These are phyloP conservation scores for Seminavis robusta DNA, from an alignment of 108 stramenopile genomes.

Conservation along the genomic window DNA sequence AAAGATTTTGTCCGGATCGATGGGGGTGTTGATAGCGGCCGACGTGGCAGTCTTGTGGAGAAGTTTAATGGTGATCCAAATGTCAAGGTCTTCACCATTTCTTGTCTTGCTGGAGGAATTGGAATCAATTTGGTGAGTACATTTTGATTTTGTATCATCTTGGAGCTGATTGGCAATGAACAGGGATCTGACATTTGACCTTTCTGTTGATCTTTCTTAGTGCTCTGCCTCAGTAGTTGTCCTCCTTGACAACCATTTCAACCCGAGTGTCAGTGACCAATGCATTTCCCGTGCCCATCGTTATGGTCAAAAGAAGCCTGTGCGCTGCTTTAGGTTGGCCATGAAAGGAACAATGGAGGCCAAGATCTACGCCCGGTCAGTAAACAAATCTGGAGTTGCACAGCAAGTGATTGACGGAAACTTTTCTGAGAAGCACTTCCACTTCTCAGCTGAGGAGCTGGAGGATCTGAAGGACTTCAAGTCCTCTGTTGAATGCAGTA, in stretches of 20 bases:
- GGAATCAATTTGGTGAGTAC: constrained; percentile 29
- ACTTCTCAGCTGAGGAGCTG: constrained; percentile 51
- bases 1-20: constrained; percentile 73
- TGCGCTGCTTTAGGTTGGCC: constrained; percentile 64
- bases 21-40: constrained; percentile 43
- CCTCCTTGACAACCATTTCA: constrained; percentile 62
- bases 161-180: no score
- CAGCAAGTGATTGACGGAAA: constrained; percentile 60
- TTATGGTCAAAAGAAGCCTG: constrained; percentile 64
- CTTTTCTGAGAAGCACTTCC: constrained; percentile 41
- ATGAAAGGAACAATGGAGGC: constrained; percentile 77
- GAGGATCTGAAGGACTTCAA: constrained; percentile 32
- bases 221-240: constrained; percentile 45
- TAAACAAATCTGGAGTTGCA: constrained; percentile 59
- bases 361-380: constrained; percentile 68
- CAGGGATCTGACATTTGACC: no score
- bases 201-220: no score
- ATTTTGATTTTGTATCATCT: no score
- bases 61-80: constrained; percentile 16
- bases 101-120: constrained; percentile 21
- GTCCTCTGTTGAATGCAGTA: constrained; percentile 58
- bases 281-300: constrained; percentile 66
- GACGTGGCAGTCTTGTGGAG: constrained; percentile 52
- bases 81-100: no score
- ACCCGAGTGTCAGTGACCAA: constrained; percentile 55